A percentile compares a stretch with the other conserved stretches of the same genome.
These are phyloP conservation scores for Isatis tinctoria DNA, from an alignment of 345 rosid genomes.

Conservation along the genomic window DNA sequence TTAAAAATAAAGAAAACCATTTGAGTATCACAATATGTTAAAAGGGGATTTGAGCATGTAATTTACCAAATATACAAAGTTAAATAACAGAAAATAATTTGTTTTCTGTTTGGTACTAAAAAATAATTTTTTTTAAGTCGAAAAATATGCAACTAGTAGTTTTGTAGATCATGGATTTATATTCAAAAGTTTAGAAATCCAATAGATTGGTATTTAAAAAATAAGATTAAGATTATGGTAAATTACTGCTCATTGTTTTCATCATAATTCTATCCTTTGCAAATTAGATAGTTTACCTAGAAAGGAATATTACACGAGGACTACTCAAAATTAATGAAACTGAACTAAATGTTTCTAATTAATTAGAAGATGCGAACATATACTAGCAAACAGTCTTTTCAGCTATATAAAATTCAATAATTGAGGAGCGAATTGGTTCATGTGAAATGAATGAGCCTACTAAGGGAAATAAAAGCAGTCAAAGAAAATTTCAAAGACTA, in stretches of 20 bases:
- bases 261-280: not conserved
- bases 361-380: not conserved
- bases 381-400: constrained; percentile 7
- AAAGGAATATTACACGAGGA: not conserved
- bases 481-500: constrained; percentile 13
- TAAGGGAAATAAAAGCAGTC: constrained; percentile 25
- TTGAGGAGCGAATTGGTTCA: constrained; percentile 21
- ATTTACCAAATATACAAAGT: not conserved
- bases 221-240: not conserved
- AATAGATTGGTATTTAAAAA: not conserved
- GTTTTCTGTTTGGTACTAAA: not conserved
- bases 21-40: not conserved
- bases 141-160: not conserved
- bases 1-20: not conserved
- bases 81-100: not conserved
- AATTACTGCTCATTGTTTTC: not conserved
- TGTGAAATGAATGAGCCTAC: not conserved
- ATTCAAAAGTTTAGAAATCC: not conserved
- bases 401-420: constrained; percentile 1
- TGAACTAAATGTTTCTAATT: not conserved
- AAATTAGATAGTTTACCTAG: not conserved
- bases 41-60: not conserved
- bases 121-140: not conserved
- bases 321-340: not conserved
- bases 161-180: not conserved